A percentile compares a stretch with the other conserved stretches of the same genome.
Conservation (phyloP, 371 early-diverging fungal genomes). For the Coemansia sp. region DNA sequence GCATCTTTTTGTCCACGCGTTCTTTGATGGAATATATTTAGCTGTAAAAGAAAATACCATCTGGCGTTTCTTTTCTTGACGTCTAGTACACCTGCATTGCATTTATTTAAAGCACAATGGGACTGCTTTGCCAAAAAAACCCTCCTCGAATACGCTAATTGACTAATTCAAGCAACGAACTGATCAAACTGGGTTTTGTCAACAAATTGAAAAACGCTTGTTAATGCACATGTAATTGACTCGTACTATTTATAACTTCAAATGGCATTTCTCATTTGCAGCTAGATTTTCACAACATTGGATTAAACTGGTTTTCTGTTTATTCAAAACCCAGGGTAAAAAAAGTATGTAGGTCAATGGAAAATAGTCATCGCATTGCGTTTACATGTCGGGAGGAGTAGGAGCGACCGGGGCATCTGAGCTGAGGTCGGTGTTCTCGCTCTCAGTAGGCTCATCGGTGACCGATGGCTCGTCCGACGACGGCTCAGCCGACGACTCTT, state of each 20-base stretch:
- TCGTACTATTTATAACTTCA: background rate
- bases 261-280: background rate
- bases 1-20: background rate
- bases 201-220: too few relatives aligned
- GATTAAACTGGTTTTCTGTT: background rate
- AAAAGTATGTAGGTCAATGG: background rate
- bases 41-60: background rate
- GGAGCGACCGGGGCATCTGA: background rate
- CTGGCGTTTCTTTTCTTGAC: background rate
- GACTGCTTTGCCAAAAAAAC: background rate
- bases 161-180: too few relatives aligned
- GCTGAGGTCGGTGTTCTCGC: constrained; percentile 2
- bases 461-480: background rate
- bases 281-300: background rate
- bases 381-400: background rate
- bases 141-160: too few relatives aligned
- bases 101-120: background rate
- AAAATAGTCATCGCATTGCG: background rate
- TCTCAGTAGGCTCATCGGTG: background rate
- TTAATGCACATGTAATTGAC: background rate
- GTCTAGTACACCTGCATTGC: background rate
- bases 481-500: background rate
- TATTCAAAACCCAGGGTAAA: background rate
- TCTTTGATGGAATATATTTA: background rate
- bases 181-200: too few relatives aligned